Evolutionary conservation across 1,284 basidiomycete genomes (phyloP).

Genomic region (Fomitiporia mediterranea): DNA sequence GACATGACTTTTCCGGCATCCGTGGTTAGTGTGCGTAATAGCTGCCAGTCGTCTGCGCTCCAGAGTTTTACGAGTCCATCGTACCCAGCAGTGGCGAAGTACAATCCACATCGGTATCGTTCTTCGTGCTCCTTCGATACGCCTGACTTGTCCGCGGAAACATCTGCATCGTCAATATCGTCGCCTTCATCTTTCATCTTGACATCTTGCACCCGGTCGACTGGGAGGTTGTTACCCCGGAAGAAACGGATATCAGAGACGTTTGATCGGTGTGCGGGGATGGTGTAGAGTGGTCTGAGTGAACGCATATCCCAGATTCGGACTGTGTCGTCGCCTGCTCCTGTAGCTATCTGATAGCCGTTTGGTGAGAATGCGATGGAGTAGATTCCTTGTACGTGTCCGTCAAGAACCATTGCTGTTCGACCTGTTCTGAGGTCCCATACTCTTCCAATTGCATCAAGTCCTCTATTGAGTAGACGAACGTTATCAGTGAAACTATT

Average conservation of each 20-base stretch:
- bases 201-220: slow-evolving; percentile 37
- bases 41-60: slow-evolving; percentile 98
- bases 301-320: slow-evolving; percentile 98
- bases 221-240: slow-evolving; percentile 44
- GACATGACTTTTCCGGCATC: slow-evolving; percentile 99
- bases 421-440: slow-evolving; percentile 96
- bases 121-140: slow-evolving; percentile 51
- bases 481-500: neutral
- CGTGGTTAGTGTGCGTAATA: slow-evolving; percentile 82
- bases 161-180: slow-evolving; percentile 29
- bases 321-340: slow-evolving; percentile 95
- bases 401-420: slow-evolving; percentile 97
- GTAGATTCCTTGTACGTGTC: slow-evolving; percentile 93
- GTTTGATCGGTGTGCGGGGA: slow-evolving; percentile 92
- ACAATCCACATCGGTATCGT: slow-evolving; percentile 80
- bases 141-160: slow-evolving; percentile 20
- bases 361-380: slow-evolving; percentile 93
- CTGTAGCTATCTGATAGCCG: slow-evolving; percentile 97
- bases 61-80: slow-evolving; percentile 95
- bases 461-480: slow-evolving; percentile 54
- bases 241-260: slow-evolving; percentile 96
- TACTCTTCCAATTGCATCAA: slow-evolving; percentile 94
- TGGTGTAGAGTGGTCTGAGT: slow-evolving; percentile 89
- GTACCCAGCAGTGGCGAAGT: slow-evolving; percentile 92
- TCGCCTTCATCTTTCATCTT: slow-evolving; percentile 32